Evolutionary conservation across 2,329 filamentous ascomycete genomes (phyloP).

Genomic region (Lecanoromycetidae sp.): DNA sequence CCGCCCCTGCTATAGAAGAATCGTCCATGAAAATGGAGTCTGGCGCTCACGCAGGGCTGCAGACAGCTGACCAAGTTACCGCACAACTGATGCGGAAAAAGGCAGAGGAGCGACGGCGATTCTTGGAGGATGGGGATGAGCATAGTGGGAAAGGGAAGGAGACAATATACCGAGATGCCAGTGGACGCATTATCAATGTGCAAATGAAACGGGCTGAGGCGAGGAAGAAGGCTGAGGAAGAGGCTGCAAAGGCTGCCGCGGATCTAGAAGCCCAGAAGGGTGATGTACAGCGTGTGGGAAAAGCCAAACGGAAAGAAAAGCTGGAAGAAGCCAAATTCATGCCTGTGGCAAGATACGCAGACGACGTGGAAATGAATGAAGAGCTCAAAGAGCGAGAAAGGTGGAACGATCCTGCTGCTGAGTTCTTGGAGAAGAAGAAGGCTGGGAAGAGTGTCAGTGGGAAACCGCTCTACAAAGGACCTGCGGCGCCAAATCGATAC

Average conservation of each 20-base stretch:
- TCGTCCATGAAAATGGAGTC: constrained; percentile 61
- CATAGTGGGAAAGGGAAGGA: constrained; percentile 47
- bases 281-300: constrained; percentile 66
- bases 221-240: constrained; percentile 63
- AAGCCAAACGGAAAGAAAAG: constrained; percentile 50
- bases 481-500: constrained; percentile 81
- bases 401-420: constrained; percentile 91
- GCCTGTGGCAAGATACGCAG: constrained; percentile 64
- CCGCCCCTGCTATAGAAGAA: constrained; percentile 33
- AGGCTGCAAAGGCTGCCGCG: constrained; percentile 49
- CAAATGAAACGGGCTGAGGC: constrained; percentile 82
- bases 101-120: constrained; percentile 46
- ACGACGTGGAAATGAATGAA: constrained; percentile 75
- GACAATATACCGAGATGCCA: constrained; percentile 91
- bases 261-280: constrained; percentile 64
- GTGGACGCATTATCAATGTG: constrained; percentile 85
- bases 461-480: constrained; percentile 63
- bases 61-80: constrained; percentile 68
- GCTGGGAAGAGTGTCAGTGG: constrained; percentile 35
- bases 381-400: constrained; percentile 63
- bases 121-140: constrained; percentile 31
- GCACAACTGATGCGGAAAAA: constrained; percentile 55
- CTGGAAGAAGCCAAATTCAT: constrained; percentile 74
- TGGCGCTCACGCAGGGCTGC: constrained; percentile 75
- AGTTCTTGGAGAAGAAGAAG: constrained; percentile 53